Base-by-base conservation (phyloP, 352 stramenopile species). In the Phytopythium mirpurense region DNA sequence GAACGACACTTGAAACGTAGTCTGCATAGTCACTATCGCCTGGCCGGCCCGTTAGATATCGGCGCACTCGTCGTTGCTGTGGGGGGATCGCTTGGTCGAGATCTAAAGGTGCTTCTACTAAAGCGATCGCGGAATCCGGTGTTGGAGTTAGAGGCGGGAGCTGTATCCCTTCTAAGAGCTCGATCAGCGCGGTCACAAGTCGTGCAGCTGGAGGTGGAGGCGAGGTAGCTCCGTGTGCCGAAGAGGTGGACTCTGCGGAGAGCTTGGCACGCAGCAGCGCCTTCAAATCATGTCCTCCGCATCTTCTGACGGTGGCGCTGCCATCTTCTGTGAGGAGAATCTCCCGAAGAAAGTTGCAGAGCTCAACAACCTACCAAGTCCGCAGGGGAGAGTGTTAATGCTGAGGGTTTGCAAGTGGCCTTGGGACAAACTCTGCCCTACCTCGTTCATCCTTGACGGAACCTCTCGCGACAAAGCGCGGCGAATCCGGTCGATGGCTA, bases 271-370 rank as follows among this genome's bases (percentile, higher is more conserved):
- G 67, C 38, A 82, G 57, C 26, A 63, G 31, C 8, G 74, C 57
- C 10, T 74, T 44, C 15, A 90, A 52, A 9, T 58, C 52, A 23
- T 68, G 66, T 16, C 75, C 80, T 4, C 76, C 80, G 32, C 75
- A 89, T 26, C 54, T 65, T 12, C 73, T 51, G 9, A 88, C 67
- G 21, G 81, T 66, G 19, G 79, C 63, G 46, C 58, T 49, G 0
- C 80, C 80, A 43, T 86, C 74, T 38, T 57, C 66, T 15, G 65
- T 60, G 5, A 75, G 53, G 26, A 91, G 52, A 29, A 83, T 74
- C 55, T 84, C 65, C 38, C 75, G 74, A 19, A 88, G 45, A 35
- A 91, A 91, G 32, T 83, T 82, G 59, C 63, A 75, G 2, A 83
- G 60, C 21, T 91, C 76, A 12, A 73, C 31, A 14, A 31, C 19